Evolutionary conservation across 805 yeast genomes (phyloP), one percentile per base, ranked within the genome.

Genomic region (Nakazawaea anatomiae): DNA sequence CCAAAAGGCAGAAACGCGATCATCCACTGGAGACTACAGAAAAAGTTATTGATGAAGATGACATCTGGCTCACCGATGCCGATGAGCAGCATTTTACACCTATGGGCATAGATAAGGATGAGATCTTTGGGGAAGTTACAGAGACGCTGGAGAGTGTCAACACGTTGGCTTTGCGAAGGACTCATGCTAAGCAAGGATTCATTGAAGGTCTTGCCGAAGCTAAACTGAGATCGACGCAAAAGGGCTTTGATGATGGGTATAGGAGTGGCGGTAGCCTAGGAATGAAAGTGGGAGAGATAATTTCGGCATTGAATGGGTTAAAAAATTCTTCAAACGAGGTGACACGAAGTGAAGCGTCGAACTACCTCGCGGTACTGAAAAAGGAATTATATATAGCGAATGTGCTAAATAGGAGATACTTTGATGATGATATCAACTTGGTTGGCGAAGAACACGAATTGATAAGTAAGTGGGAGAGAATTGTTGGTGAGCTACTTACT

Each of bases 211-310:
- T 91, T 5, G 72, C 88, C 1, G 66, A 64, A 12, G 79, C 89
- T 4, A 84, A 88, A 58, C 95, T 87, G 56, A 65, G 67, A 6
- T 79, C 84, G 40, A 68, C 89, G 28, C 97, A 91, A 61, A 60
- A 69, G 10, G 97, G 96, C 0, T 91, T 92, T 60, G 95, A 91
- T 62, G 74, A 70, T 2, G 92, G 92, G 0, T 91, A 82, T 57
- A 89, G 88, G 0, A 59, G 69, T 2, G 98, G 98, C 1, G 89
- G 94, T 0, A 61, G 60, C 2, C 54, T 90, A 1, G 97, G 96
- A 0, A 67, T 77, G 0, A 56, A 68, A 12, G 83, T 82, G 0
- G 98, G 98, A 0, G 63, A 65, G 44, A 69, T 90, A 0, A 54
- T 90, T 11, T 88, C 91, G 8, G 55, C 54, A 1, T 62, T 82